Percentiles rank a stretch among this genome's conserved stretches.
Conservation (phyloP, 2,329 filamentous ascomycete species). For the Aureobasidium leucospermi region DNA sequence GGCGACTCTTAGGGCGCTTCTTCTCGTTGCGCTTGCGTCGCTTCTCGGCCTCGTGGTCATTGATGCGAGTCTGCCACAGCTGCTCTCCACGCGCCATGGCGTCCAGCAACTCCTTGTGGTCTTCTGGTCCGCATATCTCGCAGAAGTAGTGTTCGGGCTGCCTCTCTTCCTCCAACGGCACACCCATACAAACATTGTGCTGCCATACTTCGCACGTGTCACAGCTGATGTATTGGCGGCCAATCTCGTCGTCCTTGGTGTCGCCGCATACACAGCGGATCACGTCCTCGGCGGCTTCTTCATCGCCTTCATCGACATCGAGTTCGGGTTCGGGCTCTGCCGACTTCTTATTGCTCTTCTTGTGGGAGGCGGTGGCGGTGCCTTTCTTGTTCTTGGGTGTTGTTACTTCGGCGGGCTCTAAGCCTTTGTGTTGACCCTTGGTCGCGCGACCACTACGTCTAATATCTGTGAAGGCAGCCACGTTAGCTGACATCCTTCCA, state of each 20-base stretch:
- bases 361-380: constrained; percentile 19
- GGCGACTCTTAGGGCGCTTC: constrained; percentile 53
- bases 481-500: constrained; percentile 9
- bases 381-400: constrained; percentile 34
- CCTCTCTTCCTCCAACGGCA: constrained; percentile 67
- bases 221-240: constrained; percentile 91
- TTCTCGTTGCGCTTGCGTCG: constrained; percentile 46
- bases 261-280: constrained; percentile 93
- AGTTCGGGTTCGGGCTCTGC: constrained; percentile 41
- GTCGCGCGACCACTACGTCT: constrained; percentile 92
- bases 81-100: constrained; percentile 74
- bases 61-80: constrained; percentile 68
- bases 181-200: constrained; percentile 91
- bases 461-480: constrained; percentile 59
- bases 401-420: constrained; percentile 62
- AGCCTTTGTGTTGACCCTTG: constrained; percentile 91
- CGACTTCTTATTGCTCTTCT: constrained; percentile 41
- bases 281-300: constrained; percentile 58
- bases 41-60: constrained; percentile 51
- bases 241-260: constrained; percentile 76
- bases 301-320: constrained; percentile 40
- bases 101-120: constrained; percentile 73
- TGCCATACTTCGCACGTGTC: constrained; percentile 92
- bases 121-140: constrained; percentile 76
- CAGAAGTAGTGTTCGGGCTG: constrained; percentile 84